Conservation (phyloP, 2,329 filamentous ascomycete species). For the Orbilia brochopaga region DNA sequence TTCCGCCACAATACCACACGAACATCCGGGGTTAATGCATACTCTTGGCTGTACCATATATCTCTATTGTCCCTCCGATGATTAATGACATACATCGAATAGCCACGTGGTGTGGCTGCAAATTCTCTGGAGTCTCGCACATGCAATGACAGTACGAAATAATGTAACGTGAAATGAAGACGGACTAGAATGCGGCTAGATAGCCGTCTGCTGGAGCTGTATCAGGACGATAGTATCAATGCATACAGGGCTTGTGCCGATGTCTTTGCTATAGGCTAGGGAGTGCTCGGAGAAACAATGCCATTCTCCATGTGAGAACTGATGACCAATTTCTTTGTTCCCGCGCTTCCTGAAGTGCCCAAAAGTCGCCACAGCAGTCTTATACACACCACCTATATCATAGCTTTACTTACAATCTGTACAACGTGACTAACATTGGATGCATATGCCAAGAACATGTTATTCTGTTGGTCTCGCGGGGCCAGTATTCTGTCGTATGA, state of each 20-base stretch:
- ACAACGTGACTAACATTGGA: no score
- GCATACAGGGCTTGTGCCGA: slow-evolving; percentile 68
- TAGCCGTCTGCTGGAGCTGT: no score
- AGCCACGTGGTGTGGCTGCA: slow-evolving; percentile 43
- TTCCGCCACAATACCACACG: slow-evolving; percentile 33
- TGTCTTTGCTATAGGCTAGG: slow-evolving; percentile 70
- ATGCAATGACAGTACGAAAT: background rate
- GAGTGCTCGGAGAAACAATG: slow-evolving; percentile 75
- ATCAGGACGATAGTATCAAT: no score
- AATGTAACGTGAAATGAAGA: background rate
- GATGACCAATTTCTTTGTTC: no score
- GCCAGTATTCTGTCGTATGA: no score
- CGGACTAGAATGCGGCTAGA: no score
- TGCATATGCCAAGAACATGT: no score
- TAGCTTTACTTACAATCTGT: no score
- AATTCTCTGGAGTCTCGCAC: background rate
- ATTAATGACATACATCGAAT: slow-evolving; percentile 46
- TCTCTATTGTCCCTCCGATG: slow-evolving; percentile 47
- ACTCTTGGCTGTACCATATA: slow-evolving; percentile 50
- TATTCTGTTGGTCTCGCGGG: no score
- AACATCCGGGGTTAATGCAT: slow-evolving; percentile 50
- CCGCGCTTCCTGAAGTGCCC: no score
- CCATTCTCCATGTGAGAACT: slow-evolving; percentile 98
- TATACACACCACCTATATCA: no score
- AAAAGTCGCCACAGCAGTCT: slow-evolving; percentile 68